Conservation (phyloP, 2,329 filamentous ascomycete species). For the Fusarium phyllophilum region DNA sequence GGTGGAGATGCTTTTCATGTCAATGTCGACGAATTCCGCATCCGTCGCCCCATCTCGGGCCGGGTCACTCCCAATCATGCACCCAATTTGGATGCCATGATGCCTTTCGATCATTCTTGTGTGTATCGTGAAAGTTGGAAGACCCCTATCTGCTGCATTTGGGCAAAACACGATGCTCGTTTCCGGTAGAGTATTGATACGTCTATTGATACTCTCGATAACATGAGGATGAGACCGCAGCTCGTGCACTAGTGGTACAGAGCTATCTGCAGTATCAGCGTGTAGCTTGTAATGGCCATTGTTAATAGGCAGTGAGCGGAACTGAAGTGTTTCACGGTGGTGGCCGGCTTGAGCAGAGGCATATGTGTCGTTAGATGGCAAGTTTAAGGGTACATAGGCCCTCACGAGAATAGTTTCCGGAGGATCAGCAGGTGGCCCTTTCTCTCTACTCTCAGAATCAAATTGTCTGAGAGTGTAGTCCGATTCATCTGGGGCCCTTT, state of each 20-base stretch:
- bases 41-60: not conserved
- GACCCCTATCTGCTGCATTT: accelerated
- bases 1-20: not conserved
- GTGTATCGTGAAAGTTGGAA: not conserved
- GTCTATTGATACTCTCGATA: not conserved
- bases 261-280: not conserved
- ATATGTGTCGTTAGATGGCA: not conserved
- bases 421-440: slow-evolving; percentile 11
- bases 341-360: not conserved
- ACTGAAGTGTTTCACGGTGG: not conserved
- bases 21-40: not conserved
- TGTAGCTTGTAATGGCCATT: not conserved
- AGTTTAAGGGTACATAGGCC: slow-evolving; percentile 6
- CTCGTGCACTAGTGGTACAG: not conserved
- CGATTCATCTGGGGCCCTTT: not conserved
- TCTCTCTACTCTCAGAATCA: slow-evolving; percentile 2
- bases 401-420: slow-evolving; percentile 3
- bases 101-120: not conserved
- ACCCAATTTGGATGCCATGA: not conserved
- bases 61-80: not conserved
- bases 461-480: not conserved
- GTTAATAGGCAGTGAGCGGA: slow-evolving; percentile 3
- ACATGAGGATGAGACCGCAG: not conserved
- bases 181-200: not conserved
- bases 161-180: not conserved